Base-by-base conservation (phyloP, 768 basidiomycete species). In the Pulveroboletus sp. region DNA sequence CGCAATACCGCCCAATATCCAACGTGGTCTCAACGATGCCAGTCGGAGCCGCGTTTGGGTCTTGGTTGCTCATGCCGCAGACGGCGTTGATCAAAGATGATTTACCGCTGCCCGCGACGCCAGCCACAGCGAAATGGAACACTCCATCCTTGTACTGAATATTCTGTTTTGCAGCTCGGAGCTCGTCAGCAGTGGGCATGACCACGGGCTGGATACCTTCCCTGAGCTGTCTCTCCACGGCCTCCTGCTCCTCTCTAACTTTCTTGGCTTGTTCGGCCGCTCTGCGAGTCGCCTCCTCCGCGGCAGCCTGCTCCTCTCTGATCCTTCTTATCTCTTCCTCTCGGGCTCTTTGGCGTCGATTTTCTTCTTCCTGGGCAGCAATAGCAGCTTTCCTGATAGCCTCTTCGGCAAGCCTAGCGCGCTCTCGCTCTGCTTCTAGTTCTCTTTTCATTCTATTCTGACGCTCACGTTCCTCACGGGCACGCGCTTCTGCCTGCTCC, bases 11-110 rank as follows among this genome's bases (percentile, higher is more conserved):
- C 1, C 51, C 56, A 9, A 71, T 46, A 38, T 59, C 50, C 33
- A 56, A 32, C 17, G 70, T 72, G 10, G 69, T 72, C 37, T 41
- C 71, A 3, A 57, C 59, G 41, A 71, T 47, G 10, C 69, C 71
- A 6, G 64, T 63, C 0, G 56, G 50, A 32, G 71, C 71, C 4
- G 71, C 64, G 10, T 52, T 45, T 8, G 36, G 33, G 40, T 65
- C 58, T n/a, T 54, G 52, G 51, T 64, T 69, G 38, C 40, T 36
- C 51, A 60, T 51, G 7, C 70, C 61, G 27, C 71, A 68, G 42
- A 73, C 56, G 8, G 68, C 63, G 24, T 68, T 69, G 52, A 68
- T 56, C 39, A 67, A 47, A 24, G 67, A 60, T 1, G 67, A 68
- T 47, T 68, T 68, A 3, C 67, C 68, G 7, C 61, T 62, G 26